Evolutionary conservation across 2,329 filamentous ascomycete genomes (phyloP), one percentile per base, ranked within the genome.

Genomic region (Dendrostoma leiphaemia): DNA sequence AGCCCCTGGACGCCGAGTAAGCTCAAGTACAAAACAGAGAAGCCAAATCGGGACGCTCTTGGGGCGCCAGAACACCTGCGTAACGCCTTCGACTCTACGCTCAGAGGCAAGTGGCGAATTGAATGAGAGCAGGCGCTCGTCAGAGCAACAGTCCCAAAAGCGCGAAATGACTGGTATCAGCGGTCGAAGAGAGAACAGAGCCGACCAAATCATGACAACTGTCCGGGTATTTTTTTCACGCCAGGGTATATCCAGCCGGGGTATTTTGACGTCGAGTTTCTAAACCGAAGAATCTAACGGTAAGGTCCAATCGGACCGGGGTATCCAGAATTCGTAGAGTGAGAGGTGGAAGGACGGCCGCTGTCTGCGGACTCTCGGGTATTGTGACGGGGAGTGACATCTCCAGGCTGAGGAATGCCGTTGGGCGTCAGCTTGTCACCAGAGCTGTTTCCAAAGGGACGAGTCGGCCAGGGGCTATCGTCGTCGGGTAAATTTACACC

Each of bases 261-360:
- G 72, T 77, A 80, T 80, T 80, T 78, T 77, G 64, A 62, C 62
- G 63, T 59, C 61, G 61, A 59, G 60, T 65, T 70, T 74, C 71
- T 72, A 74, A 73, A 68, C 66, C 65, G 59, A 69, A 66, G 61
- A 64, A 62, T 84, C 86, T 88, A 93, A 89, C 90, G 90, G 80
- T 88, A 91, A 83, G 89, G 88, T 81, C 89, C 90, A 81, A 91
- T 88, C 63, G 89, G 89, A 79, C 85, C 90, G 82, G 91, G 89
- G 89, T 94, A 94, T 91, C 90, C 90, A 85, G 90, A 93, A 89
- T 85, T 85, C 70, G 88, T 89, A 82, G 91, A 96, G 87, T 96
- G 89, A 78, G 91, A 94, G 78, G 91, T 96, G 68, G 89, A 93
- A 71, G 91, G 91, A 70, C 91, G 89, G 71, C 91, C 91, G 79